Evolutionary conservation across 495 filamentous ascomycete genomes (phyloP).

Genomic region (Neurospora cerealis): DNA sequence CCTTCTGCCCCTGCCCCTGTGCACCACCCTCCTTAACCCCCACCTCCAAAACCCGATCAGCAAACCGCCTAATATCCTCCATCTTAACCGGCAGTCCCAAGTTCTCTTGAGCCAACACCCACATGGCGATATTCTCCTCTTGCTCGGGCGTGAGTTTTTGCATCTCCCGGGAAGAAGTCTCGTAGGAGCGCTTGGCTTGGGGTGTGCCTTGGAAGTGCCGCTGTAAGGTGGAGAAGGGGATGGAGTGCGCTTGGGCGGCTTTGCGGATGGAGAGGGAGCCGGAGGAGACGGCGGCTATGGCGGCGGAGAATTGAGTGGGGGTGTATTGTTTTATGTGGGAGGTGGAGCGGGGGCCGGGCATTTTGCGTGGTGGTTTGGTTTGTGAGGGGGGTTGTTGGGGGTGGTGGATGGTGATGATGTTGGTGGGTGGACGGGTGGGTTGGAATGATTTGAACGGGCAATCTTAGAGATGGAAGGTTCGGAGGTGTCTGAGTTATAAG

Average conservation of each 20-base stretch:
- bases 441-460: not conserved
- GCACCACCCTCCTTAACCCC: not conserved
- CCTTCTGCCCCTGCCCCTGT: no score
- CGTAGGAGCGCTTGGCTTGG: not conserved
- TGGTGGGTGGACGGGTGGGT: not conserved
- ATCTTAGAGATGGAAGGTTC: not conserved
- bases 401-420: not conserved
- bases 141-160: not conserved
- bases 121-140: not conserved
- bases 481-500: not conserved
- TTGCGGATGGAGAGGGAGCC: not conserved
- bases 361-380: not conserved
- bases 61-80: slow-evolving; percentile 24
- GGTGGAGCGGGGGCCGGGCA: not conserved
- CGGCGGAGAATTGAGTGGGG: not conserved
- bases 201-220: not conserved
- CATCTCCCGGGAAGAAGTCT: not conserved
- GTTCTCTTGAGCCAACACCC: slow-evolving; percentile 33
- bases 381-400: not conserved
- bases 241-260: not conserved
- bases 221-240: not conserved
- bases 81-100: slow-evolving; percentile 32
- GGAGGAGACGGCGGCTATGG: not conserved
- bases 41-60: slow-evolving; percentile 20
- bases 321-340: not conserved